Percentiles rank a stretch among this genome's conserved stretches.
These are phyloP conservation scores for Fagopyrum homotropicum DNA, from an alignment of 148 eudicot genomes.

Conservation along the genomic window DNA sequence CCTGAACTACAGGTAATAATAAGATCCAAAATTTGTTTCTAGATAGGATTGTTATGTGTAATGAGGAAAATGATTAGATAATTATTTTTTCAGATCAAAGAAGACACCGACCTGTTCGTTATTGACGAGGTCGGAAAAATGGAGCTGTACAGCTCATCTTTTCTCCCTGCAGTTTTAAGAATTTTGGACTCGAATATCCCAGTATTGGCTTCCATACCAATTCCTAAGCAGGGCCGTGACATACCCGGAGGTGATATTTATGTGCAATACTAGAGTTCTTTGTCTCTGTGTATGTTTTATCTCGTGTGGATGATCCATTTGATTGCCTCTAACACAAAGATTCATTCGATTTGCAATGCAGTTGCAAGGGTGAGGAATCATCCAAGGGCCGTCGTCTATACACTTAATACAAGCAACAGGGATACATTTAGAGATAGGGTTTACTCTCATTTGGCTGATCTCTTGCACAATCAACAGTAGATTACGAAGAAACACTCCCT, in stretches of 20 bases:
- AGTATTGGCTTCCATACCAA: conserved; percentile 70
- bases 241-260: conserved; percentile 68
- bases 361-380: conserved; percentile 84
- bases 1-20: conserved; percentile 76
- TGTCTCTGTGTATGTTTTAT: neutral
- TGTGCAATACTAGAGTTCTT: neutral
- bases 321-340: neutral
- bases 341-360: conserved; percentile 24
- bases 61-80: neutral
- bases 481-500: neutral
- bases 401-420: conserved; percentile 49
- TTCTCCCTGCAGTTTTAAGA: conserved; percentile 79
- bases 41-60: neutral
- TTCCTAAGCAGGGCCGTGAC: conserved; percentile 70
- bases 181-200: conserved; percentile 73
- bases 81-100: conserved; percentile 50
- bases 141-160: conserved; percentile 84
- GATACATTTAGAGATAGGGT: conserved; percentile 56
- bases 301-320: no score
- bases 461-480: conserved; percentile 18
- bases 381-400: conserved; percentile 64
- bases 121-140: conserved; percentile 95
- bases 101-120: conserved; percentile 70
- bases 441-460: conserved; percentile 37
- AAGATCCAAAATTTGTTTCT: neutral